A percentile compares a stretch with the other conserved stretches of the same genome.
phyloP scores from a whole-genome alignment of 2,329 filamentous ascomycete species.

The Ophiostoma pallidulum region DNA sequence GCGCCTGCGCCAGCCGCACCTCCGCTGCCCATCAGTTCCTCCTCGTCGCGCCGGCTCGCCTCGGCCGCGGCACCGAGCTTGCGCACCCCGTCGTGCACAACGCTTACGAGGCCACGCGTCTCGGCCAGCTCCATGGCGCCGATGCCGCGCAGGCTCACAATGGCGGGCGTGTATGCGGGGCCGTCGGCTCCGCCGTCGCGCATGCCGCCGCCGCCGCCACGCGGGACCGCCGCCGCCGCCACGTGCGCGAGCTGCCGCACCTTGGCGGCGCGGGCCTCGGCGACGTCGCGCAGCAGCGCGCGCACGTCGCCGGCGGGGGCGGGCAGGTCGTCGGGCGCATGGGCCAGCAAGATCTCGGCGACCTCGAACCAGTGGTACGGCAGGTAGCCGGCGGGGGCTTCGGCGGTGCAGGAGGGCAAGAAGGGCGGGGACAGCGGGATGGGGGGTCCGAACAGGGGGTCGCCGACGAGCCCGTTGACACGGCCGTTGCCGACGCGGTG shows the following conservation, averaged over 20 bases:
- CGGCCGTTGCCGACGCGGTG: too few species aligned
- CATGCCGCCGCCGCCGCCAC: slow-evolving; percentile 25
- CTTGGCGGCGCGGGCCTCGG: slow-evolving; percentile 85
- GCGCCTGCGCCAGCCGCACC: slow-evolving; percentile 50
- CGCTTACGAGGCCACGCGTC: slow-evolving; percentile 70
- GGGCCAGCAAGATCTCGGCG: slow-evolving; percentile 75
- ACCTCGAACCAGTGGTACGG: slow-evolving; percentile 96
- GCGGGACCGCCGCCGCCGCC: not conserved
- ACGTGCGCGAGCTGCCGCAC: slow-evolving; percentile 53
- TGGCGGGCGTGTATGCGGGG: slow-evolving; percentile 19
- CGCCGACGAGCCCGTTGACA: slow-evolving; percentile 18
- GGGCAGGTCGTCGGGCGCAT: slow-evolving; percentile 72
- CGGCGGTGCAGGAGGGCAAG: slow-evolving; percentile 61
- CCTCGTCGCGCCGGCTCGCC: slow-evolving; percentile 64
- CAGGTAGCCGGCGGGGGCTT: slow-evolving; percentile 58
- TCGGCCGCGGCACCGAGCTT: slow-evolving; percentile 77
- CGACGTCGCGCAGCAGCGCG: slow-evolving; percentile 65
- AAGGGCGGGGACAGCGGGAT: slow-evolving; percentile 61
- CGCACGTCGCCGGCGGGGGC: slow-evolving; percentile 62
- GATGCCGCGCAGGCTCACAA: slow-evolving; percentile 61
- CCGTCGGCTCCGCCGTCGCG: slow-evolving; percentile 31
- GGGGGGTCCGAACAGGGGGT: slow-evolving; percentile 6
- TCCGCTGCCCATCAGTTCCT: slow-evolving; percentile 45
- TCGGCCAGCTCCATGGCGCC: slow-evolving; percentile 91
- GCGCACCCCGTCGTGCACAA: slow-evolving; percentile 79